Conservation (phyloP, 768 basidiomycete species). For the Chlorophyllum brunneum region DNA sequence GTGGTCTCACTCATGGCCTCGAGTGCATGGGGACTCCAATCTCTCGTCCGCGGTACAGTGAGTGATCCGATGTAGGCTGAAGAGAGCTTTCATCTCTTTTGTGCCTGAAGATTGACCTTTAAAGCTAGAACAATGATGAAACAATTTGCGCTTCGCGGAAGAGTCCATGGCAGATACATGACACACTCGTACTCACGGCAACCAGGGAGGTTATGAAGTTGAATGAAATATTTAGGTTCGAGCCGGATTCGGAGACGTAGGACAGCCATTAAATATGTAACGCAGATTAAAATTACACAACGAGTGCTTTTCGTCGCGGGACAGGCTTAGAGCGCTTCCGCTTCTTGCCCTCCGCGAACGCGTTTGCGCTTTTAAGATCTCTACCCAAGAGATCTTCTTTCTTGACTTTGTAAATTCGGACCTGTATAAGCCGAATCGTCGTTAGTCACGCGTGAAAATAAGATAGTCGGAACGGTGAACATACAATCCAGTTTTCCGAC, state of each 20-base stretch:
- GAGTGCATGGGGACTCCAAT: no score
- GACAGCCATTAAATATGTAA: constrained; percentile 8
- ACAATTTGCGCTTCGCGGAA: no score
- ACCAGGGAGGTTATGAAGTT: no score
- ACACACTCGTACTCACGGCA: no score
- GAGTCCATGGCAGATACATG: no score
- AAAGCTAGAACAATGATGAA: no score
- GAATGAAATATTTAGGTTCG: background rate
- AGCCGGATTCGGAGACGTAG: background rate
- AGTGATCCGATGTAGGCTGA: no score
- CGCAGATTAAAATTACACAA: constrained; percentile 21
- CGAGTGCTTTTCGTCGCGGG: constrained; percentile 50
- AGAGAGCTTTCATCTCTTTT: no score
- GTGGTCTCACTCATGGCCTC: no score
- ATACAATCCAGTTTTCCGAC: constrained; percentile 98
- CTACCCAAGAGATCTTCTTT: constrained; percentile 90
- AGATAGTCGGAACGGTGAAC: constrained; percentile 21
- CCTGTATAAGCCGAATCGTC: constrained; percentile 31
- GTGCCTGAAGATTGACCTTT: no score
- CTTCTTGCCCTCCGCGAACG: constrained; percentile 86
- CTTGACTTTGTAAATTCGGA: constrained; percentile 93
- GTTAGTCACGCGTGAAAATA: constrained; percentile 7
- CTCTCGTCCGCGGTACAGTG: no score
- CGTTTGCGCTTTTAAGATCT: constrained; percentile 83
- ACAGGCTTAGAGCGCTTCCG: constrained; percentile 76